Evolutionary conservation across 2,329 filamentous ascomycete genomes (phyloP), one percentile per base, ranked within the genome.

Genomic region (Trichoderma atrobrunneum): DNA sequence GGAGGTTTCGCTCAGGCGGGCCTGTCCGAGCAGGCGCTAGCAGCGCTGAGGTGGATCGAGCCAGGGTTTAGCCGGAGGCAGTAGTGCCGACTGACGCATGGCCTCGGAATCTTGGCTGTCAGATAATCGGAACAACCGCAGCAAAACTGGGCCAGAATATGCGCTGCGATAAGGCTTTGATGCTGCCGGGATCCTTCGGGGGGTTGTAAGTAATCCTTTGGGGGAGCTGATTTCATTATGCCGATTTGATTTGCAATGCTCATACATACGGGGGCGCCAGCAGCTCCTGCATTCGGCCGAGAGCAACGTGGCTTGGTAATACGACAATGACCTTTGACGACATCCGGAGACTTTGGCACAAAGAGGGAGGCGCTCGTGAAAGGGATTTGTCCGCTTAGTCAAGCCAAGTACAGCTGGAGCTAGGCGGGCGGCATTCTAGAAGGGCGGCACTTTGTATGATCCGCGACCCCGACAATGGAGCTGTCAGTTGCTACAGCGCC

Each of bases 21-120:
- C 57, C 67, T 69, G 66, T 69, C 66, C 66, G 66, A 69, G n/a
- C 57, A 12, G 56, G 36, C 56, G 56, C 57, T 61, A 66, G 28
- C 1, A 1, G 21, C 16, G 57, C 57, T 21, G 59, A 61, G n/a
- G 67, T 28, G 67, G 56, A 26, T 36, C 28, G 32, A 62, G 21
- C 56, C 28, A 70, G 7, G 54, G 57, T 28, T 54, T 61, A 54
- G 39, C 39, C 56, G 67, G 16, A n/a, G 14, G 34, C 34, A n/a
- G 26, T 5, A 26, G 32, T 21, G 39, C 57, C 57, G 67, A 70
- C 8, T 62, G 67, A 70, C 39, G 57, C 57, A 70, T 43, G 32
- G 34, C 64, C 6, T 57, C 51, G 57, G 64, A 59, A 21, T n/a
- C n/a, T 48, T 48, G 7, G 43, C 43, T 51, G 43, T 51, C 43